A percentile compares a stretch with the other conserved stretches of the same genome.
phyloP scores from a whole-genome alignment of 1,284 basidiomycete genomes.

The Apiotrichum sp. region DNA sequence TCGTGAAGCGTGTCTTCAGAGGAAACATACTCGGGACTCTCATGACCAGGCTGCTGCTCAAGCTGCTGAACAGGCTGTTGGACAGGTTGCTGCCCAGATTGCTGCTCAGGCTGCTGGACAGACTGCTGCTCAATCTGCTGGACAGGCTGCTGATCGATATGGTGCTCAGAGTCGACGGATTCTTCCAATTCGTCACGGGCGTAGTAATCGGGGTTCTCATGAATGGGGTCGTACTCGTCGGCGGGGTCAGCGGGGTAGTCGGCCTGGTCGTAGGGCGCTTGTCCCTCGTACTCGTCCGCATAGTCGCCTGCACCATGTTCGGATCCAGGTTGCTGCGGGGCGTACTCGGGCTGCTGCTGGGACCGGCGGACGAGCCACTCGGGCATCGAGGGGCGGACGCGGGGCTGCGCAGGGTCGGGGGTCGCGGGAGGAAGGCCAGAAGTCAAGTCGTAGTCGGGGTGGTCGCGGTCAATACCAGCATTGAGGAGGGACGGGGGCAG shows the following conservation, averaged over 20 bases:
- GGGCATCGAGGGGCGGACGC: background rate
- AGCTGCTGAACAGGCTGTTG: no score
- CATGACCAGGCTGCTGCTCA: no score
- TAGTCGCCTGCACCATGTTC: background rate
- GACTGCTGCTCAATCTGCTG: no score
- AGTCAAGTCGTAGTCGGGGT: slow-evolving; percentile 37
- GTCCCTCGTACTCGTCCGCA: background rate
- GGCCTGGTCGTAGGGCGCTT: background rate
- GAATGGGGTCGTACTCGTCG: background rate
- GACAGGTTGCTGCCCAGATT: no score
- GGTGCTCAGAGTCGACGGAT: no score
- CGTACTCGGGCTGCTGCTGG: background rate
- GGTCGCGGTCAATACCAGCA: slow-evolving; percentile 22
- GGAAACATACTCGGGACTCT: no score
- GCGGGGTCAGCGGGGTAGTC: background rate
- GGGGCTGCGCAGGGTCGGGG: slow-evolving; percentile 23
- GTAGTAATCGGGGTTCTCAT: no score
- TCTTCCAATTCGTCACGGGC: no score
- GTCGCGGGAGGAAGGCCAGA: slow-evolving; percentile 34
- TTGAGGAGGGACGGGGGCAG: slow-evolving; percentile 32
- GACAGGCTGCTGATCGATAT: no score
- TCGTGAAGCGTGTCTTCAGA: background rate
- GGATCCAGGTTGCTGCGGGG: background rate
- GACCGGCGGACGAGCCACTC: background rate
- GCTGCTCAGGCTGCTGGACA: no score